Conservation (phyloP, 257 asterid genomes). For the Primulina huaijiensis region DNA sequence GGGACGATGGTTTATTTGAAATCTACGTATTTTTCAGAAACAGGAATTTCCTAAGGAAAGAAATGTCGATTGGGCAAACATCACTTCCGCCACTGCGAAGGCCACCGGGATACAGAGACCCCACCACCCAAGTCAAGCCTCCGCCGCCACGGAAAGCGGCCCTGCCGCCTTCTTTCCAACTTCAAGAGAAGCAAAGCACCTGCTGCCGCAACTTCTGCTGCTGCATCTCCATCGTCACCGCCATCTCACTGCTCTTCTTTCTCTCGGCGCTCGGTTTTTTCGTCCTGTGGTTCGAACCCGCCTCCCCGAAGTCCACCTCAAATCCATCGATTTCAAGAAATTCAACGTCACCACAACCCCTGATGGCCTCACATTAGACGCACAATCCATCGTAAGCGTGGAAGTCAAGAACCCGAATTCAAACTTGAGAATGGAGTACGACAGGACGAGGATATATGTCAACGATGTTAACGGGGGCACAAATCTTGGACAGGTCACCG, state of each 20-base stretch:
- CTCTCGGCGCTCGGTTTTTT: neutral
- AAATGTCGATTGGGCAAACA: constrained; percentile 30
- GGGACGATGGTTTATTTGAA: neutral
- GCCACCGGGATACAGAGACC: constrained; percentile 60
- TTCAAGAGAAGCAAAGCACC: constrained; percentile 19
- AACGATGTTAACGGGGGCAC: constrained; percentile 21
- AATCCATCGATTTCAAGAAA: neutral
- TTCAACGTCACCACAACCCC: neutral
- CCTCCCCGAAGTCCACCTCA: neutral
- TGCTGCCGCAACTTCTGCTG: constrained; percentile 39
- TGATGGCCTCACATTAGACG: constrained; percentile 33
- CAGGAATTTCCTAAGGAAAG: neutral
- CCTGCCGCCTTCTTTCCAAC: constrained; percentile 37
- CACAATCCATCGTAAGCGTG: constrained; percentile 20
- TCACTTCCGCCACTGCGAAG: constrained; percentile 42
- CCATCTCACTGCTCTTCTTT: constrained; percentile 26
- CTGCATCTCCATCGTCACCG: constrained; percentile 23
- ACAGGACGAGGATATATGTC: constrained; percentile 17
- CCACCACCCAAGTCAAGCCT: constrained; percentile 25
- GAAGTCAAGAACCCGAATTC: constrained; percentile 39
- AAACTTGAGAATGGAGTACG: constrained; percentile 35
- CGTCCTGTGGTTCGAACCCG: neutral
- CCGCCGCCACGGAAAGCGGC: constrained; percentile 16
- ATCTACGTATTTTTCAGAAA: neutral
- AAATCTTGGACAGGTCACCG: constrained; percentile 29